Conservation (phyloP, 768 basidiomycete genomes). For the Clavaria fumosa region DNA sequence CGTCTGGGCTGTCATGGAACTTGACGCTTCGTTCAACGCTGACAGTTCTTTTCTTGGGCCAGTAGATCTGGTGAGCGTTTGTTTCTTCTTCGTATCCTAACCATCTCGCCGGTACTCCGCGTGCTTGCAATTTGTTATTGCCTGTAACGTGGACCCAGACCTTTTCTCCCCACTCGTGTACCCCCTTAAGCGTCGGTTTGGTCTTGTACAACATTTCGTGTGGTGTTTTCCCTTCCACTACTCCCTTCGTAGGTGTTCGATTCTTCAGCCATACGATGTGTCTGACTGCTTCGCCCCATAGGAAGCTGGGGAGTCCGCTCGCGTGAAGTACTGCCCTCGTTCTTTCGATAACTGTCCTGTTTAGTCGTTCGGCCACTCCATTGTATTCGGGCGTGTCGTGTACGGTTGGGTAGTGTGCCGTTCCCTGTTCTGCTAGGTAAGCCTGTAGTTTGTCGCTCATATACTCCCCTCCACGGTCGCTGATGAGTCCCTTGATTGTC, state of each 20-base stretch:
- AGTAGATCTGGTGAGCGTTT: constrained; percentile 21
- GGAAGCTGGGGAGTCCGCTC: constrained; percentile 14
- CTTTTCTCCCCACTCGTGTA: constrained; percentile 18
- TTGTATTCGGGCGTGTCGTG: constrained; percentile 24
- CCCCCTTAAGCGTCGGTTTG: constrained; percentile 17
- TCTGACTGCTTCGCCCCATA: constrained; percentile 22
- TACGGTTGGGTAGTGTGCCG: constrained; percentile 16
- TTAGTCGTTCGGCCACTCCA: constrained; percentile 22
- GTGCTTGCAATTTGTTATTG: constrained; percentile 14
- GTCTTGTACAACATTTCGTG: constrained; percentile 12
- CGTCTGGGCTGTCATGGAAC: constrained; percentile 3
- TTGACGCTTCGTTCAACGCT: constrained; percentile 15
- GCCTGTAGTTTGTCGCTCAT: constrained; percentile 14
- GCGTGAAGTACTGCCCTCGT: constrained; percentile 15
- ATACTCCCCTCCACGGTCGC: constrained; percentile 25
- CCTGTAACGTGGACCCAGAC: constrained; percentile 16
- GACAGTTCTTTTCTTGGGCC: constrained; percentile 14
- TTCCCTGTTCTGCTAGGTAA: constrained; percentile 18
- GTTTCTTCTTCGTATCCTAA: constrained; percentile 20
- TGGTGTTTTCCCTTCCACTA: constrained; percentile 14
- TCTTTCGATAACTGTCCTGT: constrained; percentile 16
- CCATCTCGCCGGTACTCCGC: constrained; percentile 17
- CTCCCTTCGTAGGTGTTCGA: constrained; percentile 15
- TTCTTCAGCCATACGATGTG: constrained; percentile 23
- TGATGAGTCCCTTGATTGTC: constrained; percentile 15